Evolutionary conservation across 352 stramenopile species (phyloP).

Genomic region (Pythium utonaiense): DNA sequence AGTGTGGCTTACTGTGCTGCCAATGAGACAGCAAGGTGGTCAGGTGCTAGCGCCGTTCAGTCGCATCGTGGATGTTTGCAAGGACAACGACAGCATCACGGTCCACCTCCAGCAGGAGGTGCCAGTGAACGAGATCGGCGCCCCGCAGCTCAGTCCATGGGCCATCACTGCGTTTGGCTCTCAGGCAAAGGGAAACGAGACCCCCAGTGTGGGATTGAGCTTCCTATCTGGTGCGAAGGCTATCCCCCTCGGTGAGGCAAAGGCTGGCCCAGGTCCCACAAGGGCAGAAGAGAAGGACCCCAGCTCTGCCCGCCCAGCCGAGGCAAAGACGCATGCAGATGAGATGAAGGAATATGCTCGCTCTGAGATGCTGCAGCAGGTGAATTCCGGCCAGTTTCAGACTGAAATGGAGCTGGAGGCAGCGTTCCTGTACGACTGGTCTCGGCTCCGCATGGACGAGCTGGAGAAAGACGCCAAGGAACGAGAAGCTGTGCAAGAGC

Average conservation of each 20-base stretch:
- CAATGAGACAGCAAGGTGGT: slow-evolving; percentile 28
- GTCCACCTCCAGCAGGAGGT: slow-evolving; percentile 79
- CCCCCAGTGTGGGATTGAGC: not conserved
- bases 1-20: not conserved
- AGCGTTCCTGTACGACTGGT: slow-evolving; percentile 80
- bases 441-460: slow-evolving; percentile 50
- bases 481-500: slow-evolving; percentile 44
- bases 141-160: slow-evolving; percentile 64
- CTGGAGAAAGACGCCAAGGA: slow-evolving; percentile 46
- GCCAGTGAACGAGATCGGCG: slow-evolving; percentile 76
- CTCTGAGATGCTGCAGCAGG: slow-evolving; percentile 66
- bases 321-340: slow-evolving; percentile 35
- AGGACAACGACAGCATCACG: slow-evolving; percentile 65
- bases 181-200: slow-evolving; percentile 9
- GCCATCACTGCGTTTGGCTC: slow-evolving; percentile 55
- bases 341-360: slow-evolving; percentile 64
- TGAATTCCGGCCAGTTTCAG: slow-evolving; percentile 75
- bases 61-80: slow-evolving; percentile 57
- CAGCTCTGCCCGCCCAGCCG: not conserved
- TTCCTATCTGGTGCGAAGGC: not conserved
- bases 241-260: slow-evolving; percentile 5
- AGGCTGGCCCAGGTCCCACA: not conserved
- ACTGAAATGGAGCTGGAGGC: slow-evolving; percentile 77
- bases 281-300: slow-evolving; percentile 13
- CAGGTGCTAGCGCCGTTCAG: slow-evolving; percentile 45